Evolutionary conservation across 164 flowering plant species (phyloP).

Genomic region (Tetrastigma voinierianum): DNA sequence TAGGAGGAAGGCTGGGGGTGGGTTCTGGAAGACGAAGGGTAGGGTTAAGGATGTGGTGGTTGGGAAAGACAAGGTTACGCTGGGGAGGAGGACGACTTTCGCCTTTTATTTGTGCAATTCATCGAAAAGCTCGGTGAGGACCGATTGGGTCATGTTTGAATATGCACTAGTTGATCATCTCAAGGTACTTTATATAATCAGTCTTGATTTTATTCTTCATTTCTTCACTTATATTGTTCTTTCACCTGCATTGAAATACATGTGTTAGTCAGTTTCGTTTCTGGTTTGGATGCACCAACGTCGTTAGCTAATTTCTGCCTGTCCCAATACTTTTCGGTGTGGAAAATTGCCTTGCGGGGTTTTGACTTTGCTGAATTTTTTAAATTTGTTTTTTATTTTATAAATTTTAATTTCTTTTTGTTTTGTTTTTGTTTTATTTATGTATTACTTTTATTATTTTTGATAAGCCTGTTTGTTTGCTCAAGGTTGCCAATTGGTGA

Average conservation of each 20-base stretch:
- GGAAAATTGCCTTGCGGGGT: too few relatives aligned
- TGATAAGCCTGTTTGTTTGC: too few relatives aligned
- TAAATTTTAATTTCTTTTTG: too few relatives aligned
- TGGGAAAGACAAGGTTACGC: conserved; percentile 20
- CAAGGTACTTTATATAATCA: conserved; percentile 23
- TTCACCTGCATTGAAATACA: background rate
- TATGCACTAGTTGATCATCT: conserved; percentile 38
- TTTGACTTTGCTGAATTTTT: too few relatives aligned
- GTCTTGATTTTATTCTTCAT: too few relatives aligned
- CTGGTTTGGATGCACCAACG: too few relatives aligned
- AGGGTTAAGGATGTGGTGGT: conserved; percentile 34
- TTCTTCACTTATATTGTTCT: background rate
- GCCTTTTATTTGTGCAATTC: conserved; percentile 43
- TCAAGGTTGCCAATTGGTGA: too few relatives aligned
- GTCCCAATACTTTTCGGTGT: too few relatives aligned
- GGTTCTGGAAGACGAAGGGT: conserved; percentile 55
- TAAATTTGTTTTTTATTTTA: too few relatives aligned
- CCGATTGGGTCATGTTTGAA: conserved; percentile 62
- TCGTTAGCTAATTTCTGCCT: too few relatives aligned
- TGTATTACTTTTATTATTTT: too few relatives aligned
- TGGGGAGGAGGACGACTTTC: conserved; percentile 44
- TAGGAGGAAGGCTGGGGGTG: conserved; percentile 32
- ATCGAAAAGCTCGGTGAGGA: conserved; percentile 22
- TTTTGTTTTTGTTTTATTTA: too few relatives aligned
- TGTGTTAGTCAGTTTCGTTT: background rate